phyloP scores from a whole-genome alignment of 2,329 filamentous ascomycete species.

The Penicillium expansum region DNA sequence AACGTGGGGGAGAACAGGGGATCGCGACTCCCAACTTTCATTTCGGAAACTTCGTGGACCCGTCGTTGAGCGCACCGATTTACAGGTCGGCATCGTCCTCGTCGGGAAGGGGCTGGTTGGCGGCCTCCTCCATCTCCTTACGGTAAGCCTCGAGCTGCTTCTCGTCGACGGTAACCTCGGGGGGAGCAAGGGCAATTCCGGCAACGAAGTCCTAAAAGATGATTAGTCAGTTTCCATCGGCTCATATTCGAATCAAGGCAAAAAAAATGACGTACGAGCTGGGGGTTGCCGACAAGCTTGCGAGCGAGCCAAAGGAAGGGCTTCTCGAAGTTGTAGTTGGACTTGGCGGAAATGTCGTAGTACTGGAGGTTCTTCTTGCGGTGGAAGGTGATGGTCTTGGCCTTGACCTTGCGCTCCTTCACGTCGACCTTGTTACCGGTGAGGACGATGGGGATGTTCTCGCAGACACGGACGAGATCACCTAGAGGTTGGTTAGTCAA shows the following conservation, averaged over 20 bases:
- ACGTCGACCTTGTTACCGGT: conserved; percentile 99
- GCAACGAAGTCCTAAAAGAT: conserved; percentile 82
- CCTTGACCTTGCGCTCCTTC: conserved; percentile 99
- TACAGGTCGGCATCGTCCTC: conserved; percentile 75
- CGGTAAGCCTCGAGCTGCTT: conserved; percentile 76
- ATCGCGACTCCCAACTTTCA: conserved; percentile 13
- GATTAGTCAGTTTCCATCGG: conserved; percentile 22
- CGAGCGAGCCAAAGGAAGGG: conserved; percentile 98
- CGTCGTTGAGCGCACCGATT: conserved; percentile 21
- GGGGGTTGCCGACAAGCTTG: conserved; percentile 94
- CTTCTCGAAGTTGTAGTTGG: conserved; percentile 99
- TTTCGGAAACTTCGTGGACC: conserved; percentile 15
- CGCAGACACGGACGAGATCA: conserved; percentile 97
- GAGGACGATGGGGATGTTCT: conserved; percentile 98
- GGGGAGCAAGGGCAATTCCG: conserved; percentile 88
- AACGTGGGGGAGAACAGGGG: conserved; percentile 3
- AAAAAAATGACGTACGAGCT: conserved; percentile 60
- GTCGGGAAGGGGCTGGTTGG: conserved; percentile 81
- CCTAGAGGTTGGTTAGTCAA: conserved; percentile 51
- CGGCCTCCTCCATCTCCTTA: conserved; percentile 82
- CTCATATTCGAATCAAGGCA: conserved; percentile 16
- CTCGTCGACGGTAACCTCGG: conserved; percentile 85
- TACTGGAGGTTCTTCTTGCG: conserved; percentile 99
- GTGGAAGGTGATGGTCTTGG: conserved; percentile 99
- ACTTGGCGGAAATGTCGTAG: conserved; percentile 99